Evolutionary conservation across 495 filamentous ascomycete genomes (phyloP).

Genomic region (Talaromyces nanjingensis): DNA sequence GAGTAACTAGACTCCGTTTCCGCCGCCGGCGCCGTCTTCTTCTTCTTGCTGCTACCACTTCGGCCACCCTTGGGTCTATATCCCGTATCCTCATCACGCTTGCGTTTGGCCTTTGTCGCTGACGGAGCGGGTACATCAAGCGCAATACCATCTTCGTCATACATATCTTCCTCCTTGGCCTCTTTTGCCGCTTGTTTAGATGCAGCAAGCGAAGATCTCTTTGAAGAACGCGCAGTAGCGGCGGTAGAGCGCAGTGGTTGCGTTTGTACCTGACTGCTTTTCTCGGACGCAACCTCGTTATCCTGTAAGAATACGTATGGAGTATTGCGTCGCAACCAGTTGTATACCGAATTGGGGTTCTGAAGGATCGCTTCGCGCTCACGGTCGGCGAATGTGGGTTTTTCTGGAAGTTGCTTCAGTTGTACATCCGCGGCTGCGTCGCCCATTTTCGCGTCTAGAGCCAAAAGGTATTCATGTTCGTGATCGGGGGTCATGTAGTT

Average conservation of each 20-base stretch:
- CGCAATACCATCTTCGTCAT: slow-evolving; percentile 46
- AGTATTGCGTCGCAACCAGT: slow-evolving; percentile 80
- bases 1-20: slow-evolving; percentile 23
- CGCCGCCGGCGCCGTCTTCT: slow-evolving; percentile 36
- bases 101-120: slow-evolving; percentile 41
- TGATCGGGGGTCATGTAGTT: slow-evolving; percentile 68
- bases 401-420: slow-evolving; percentile 29
- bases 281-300: slow-evolving; percentile 59
- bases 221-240: slow-evolving; percentile 27
- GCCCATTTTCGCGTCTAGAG: slow-evolving; percentile 61
- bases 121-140: slow-evolving; percentile 31
- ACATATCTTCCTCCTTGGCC: slow-evolving; percentile 43
- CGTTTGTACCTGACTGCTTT: slow-evolving; percentile 27
- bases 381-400: slow-evolving; percentile 37
- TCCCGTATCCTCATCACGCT: slow-evolving; percentile 61
- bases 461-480: slow-evolving; percentile 70
- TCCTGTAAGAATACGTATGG: slow-evolving; percentile 81
- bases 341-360: slow-evolving; percentile 82
- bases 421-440: slow-evolving; percentile 33
- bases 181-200: slow-evolving; percentile 20
- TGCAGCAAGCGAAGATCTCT: slow-evolving; percentile 26
- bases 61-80: slow-evolving; percentile 66
- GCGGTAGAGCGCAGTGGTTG: slow-evolving; percentile 21
- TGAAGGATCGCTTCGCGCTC: slow-evolving; percentile 56
- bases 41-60: slow-evolving; percentile 55